Conservation (phyloP, 352 stramenopile genomes). For the Thalassiosira ordinaria region DNA sequence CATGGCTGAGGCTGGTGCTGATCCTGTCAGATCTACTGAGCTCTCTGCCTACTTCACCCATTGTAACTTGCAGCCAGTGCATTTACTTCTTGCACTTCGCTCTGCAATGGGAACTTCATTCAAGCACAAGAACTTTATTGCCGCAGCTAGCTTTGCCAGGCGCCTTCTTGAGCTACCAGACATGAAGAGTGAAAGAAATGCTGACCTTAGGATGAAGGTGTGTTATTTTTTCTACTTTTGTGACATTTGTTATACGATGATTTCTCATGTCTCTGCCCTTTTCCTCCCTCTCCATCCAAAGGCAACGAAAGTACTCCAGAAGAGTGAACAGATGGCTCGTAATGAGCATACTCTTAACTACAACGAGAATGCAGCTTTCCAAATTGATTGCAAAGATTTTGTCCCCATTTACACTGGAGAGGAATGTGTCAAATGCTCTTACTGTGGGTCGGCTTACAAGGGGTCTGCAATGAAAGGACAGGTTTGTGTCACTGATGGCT, state of each 20-base stretch:
- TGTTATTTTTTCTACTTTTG: neutral
- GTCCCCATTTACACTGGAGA: slow-evolving; percentile 94
- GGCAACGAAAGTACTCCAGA: slow-evolving; percentile 96
- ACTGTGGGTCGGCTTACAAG: slow-evolving; percentile 92
- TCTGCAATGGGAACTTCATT: slow-evolving; percentile 99
- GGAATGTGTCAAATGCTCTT: slow-evolving; percentile 92
- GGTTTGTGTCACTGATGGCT: slow-evolving; percentile 92
- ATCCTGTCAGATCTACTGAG: slow-evolving; percentile 92
- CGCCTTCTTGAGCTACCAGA: slow-evolving; percentile 98
- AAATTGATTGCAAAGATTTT: slow-evolving; percentile 93
- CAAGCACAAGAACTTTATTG: slow-evolving; percentile 99
- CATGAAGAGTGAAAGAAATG: slow-evolving; percentile 93
- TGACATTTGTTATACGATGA: slow-evolving; percentile 9
- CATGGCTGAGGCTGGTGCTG: slow-evolving; percentile 80
- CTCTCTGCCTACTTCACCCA: slow-evolving; percentile 99
- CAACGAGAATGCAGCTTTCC: slow-evolving; percentile 96
- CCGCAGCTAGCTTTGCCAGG: slow-evolving; percentile 97
- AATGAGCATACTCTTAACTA: slow-evolving; percentile 98
- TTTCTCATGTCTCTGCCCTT: too few species aligned
- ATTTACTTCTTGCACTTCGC: slow-evolving; percentile 97
- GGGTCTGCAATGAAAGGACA: slow-evolving; percentile 88
- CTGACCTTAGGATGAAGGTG: slow-evolving; percentile 93
- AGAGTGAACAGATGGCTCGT: slow-evolving; percentile 97
- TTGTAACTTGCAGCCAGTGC: slow-evolving; percentile 97
- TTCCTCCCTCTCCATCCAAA: neutral